Evolutionary conservation across 371 early-diverging fungal species (phyloP), one percentile per base, ranked within the genome.

Genomic region (Rhizomucor pusillus): DNA sequence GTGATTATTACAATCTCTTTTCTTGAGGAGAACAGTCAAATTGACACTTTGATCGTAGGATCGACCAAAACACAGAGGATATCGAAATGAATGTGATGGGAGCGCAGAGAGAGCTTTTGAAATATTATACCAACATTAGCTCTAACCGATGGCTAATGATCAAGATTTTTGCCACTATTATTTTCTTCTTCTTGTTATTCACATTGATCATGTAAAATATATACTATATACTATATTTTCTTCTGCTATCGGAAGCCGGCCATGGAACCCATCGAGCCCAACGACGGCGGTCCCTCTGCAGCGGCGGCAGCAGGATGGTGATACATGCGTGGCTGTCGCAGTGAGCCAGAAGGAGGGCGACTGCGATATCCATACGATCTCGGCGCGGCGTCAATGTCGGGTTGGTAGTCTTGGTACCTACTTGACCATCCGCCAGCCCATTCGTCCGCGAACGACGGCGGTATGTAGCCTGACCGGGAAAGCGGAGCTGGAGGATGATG

Each of bases 131-230:
- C 40, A 88, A 82, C 58, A 85, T 98, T 18, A 90, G 90, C 24
- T 89, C 90, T 29, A 97, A 98, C 62, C 87, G 99, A 43, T 91
- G 93, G 92, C 77, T 98, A n/a, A 91, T 97, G 85, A 79, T 92
- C 55, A 95, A 95, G 73, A 84, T 97, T 37, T 96, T 98, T 68
- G 86, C 83, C 33, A 81, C 90, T 12, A 82, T 92, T 49, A 67
- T 92, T 36, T 75, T 86, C 40, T 88, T 90, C 60, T 77, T 77
- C 57, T 36, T 77, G 37, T 36, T 74, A 23, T 77, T 77, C 43
- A 72, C 78, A 12, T 54, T 72, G 36, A 65, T 77, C 16, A 67
- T 70, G 67, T 77, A 70, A 60, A 48, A 48, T 34, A 49, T 37
- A 36, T 16, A 52, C n/a, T n/a, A n/a, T n/a, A n/a, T n/a, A n/a